Conservation (phyloP, 768 basidiomycete genomes). For the Pulveroboletus ravenelii region DNA sequence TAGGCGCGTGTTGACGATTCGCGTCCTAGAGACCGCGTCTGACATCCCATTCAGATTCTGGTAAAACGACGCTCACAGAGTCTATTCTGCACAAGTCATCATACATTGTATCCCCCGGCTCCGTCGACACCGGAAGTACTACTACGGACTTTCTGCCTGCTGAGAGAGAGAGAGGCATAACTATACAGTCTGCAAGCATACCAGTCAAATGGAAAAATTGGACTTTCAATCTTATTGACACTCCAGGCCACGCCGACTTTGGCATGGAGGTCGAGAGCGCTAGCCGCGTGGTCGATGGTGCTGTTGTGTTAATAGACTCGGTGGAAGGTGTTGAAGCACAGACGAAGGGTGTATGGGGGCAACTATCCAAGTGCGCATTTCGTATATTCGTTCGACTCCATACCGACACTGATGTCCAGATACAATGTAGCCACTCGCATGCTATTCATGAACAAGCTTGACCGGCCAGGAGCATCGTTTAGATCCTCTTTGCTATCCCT, state of each 20-base stretch:
- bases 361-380: constrained; percentile 70
- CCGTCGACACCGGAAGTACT: constrained; percentile 87
- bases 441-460: constrained; percentile 84
- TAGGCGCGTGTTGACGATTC: constrained; percentile 46
- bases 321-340: constrained; percentile 91
- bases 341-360: constrained; percentile 84
- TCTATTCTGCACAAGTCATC: constrained; percentile 75
- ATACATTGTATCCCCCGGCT: constrained; percentile 68
- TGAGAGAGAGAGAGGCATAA: constrained; percentile 86
- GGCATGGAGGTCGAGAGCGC: constrained; percentile 97
- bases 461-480: constrained; percentile 82
- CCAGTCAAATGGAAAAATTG: constrained; percentile 82
- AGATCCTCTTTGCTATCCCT: constrained; percentile 66
- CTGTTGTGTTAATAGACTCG: constrained; percentile 82
- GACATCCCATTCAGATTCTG: constrained; percentile 56
- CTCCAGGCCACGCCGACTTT: constrained; percentile 90
- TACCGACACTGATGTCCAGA: constrained; percentile 35
- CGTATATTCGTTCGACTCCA: background rate
- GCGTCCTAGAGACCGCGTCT: background rate
- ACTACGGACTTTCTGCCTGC: constrained; percentile 88
- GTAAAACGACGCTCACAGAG: constrained; percentile 86
- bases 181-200: constrained; percentile 89
- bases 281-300: constrained; percentile 85
- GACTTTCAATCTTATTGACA: constrained; percentile 86
- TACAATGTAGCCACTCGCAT: constrained; percentile 77